phyloP scores from a whole-genome alignment of 495 filamentous ascomycete species.

The Daldinia decipiens region DNA sequence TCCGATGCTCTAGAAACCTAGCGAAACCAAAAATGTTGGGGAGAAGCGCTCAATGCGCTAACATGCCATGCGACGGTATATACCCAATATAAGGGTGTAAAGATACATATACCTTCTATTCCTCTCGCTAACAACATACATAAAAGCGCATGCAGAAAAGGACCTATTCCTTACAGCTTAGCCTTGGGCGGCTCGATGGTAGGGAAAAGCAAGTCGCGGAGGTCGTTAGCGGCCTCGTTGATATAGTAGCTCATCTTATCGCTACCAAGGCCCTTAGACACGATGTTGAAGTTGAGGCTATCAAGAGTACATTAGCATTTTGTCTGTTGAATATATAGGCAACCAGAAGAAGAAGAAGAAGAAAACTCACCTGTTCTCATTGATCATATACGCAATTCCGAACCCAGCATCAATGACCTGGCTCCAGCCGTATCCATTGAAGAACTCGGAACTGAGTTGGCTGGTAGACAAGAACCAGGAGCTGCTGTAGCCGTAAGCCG shows the following conservation, averaged over 20 bases:
- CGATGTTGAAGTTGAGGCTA: constrained; percentile 98
- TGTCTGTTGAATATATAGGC: neutral
- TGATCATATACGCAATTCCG: constrained; percentile 99
- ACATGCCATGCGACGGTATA: constrained; percentile 3
- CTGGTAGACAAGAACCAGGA: constrained; percentile 90
- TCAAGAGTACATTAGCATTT: constrained; percentile 26
- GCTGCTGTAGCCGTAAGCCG: constrained; percentile 81
- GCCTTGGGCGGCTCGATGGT: constrained; percentile 86
- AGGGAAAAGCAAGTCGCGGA: constrained; percentile 87
- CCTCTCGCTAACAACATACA: neutral
- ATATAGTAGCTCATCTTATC: constrained; percentile 95
- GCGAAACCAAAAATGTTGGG: neutral
- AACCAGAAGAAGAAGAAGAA: constrained; percentile 27
- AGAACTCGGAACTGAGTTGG: constrained; percentile 95
- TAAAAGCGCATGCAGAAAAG: neutral
- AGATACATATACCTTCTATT: neutral
- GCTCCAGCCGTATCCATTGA: constrained; percentile 99
- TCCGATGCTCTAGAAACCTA: constrained; percentile 39
- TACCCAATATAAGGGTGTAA: neutral
- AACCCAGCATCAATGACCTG: constrained; percentile 97
- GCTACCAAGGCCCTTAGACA: constrained; percentile 89
- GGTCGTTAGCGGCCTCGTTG: constrained; percentile 90
- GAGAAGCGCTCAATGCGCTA: constrained; percentile 8
- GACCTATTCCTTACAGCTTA: constrained; percentile 72
- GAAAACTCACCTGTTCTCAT: constrained; percentile 80